Percentiles rank a stretch among this genome's conserved stretches.
Evolutionary conservation across 139 green algal species (phyloP).

Genomic region (Picochlorum sp.): DNA sequence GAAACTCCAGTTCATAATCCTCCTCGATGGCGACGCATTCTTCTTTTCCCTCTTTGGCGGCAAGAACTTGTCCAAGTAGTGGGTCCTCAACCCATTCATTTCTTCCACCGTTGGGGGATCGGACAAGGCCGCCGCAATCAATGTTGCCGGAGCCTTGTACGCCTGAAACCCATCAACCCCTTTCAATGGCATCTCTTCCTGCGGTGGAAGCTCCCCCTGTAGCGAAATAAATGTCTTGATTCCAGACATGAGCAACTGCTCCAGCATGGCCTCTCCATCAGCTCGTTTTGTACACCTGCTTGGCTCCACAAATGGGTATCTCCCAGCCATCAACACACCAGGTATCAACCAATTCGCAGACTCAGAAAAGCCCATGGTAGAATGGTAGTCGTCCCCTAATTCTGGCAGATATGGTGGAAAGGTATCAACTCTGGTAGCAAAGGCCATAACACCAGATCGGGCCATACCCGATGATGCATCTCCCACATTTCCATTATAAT

Average conservation of each 20-base stretch:
- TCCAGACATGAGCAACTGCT: constrained; percentile 49
- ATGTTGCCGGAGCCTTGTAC: constrained; percentile 57
- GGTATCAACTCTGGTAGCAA: neutral
- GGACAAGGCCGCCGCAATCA: constrained; percentile 30
- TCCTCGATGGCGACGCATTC: neutral
- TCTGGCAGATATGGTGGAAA: constrained; percentile 7
- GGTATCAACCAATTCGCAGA: constrained; percentile 83
- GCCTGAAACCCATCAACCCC: constrained; percentile 72
- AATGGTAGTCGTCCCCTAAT: constrained; percentile 44
- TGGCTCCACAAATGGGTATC: constrained; percentile 78
- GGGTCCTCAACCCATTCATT: constrained; percentile 56
- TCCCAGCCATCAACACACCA: constrained; percentile 60
- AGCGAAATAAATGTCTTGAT: constrained; percentile 70
- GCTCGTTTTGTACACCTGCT: constrained; percentile 39
- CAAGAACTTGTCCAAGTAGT: constrained; percentile 49
- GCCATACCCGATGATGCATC: too few relatives aligned
- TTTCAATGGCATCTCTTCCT: constrained; percentile 56
- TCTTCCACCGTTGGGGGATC: constrained; percentile 41
- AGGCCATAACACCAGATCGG: neutral
- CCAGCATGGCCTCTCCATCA: constrained; percentile 59
- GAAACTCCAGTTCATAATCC: constrained; percentile 41
- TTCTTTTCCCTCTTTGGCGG: constrained; percentile 27
- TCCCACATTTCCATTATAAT: too few relatives aligned
- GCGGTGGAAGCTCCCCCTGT: constrained; percentile 69
- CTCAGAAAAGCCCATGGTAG: constrained; percentile 39